phyloP scores from a whole-genome alignment of 208 protist species.

The Trypanosoma melophagium region DNA sequence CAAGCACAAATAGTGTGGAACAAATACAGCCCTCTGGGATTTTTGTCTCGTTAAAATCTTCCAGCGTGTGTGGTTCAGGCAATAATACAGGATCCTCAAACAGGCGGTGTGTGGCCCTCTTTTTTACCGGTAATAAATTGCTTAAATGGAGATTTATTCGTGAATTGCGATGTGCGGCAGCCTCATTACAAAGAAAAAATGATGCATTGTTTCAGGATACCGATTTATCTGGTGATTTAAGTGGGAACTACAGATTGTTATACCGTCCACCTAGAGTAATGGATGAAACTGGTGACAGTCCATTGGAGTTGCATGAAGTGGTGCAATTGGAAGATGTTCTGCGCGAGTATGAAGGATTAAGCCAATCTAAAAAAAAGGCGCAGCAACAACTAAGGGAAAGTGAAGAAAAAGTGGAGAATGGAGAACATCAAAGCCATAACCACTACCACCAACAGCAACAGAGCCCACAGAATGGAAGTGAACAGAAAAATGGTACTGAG shows the following conservation, averaged over 20 bases:
- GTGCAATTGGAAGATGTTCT: slow-evolving; percentile 62
- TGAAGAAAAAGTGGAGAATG: not conserved
- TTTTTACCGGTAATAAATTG: slow-evolving; percentile 36
- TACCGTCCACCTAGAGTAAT: slow-evolving; percentile 10
- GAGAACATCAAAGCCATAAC: too few species aligned
- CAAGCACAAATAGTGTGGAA: slow-evolving; percentile 1
- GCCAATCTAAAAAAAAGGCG: too few species aligned
- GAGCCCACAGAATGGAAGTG: not conserved
- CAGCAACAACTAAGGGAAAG: slow-evolving; percentile 8
- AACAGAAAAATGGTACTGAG: not conserved
- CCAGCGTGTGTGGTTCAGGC: not conserved
- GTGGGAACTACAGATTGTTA: slow-evolving; percentile 14
- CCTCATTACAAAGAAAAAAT: not conserved
- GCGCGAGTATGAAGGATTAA: slow-evolving; percentile 29
- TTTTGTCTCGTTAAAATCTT: not conserved
- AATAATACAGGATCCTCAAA: not conserved
- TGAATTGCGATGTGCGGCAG: not conserved
- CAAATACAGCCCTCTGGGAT: not conserved
- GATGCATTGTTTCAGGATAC: not conserved
- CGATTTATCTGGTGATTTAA: not conserved
- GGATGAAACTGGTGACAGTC: slow-evolving; percentile 3
- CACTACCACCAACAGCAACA: not conserved
- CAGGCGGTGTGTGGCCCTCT: not conserved
- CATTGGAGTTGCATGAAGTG: slow-evolving; percentile 55
- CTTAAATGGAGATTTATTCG: slow-evolving; percentile 48